phyloP scores from a whole-genome alignment of 2,329 filamentous ascomycete species.

The Paracorniculantispora psalliotae region DNA sequence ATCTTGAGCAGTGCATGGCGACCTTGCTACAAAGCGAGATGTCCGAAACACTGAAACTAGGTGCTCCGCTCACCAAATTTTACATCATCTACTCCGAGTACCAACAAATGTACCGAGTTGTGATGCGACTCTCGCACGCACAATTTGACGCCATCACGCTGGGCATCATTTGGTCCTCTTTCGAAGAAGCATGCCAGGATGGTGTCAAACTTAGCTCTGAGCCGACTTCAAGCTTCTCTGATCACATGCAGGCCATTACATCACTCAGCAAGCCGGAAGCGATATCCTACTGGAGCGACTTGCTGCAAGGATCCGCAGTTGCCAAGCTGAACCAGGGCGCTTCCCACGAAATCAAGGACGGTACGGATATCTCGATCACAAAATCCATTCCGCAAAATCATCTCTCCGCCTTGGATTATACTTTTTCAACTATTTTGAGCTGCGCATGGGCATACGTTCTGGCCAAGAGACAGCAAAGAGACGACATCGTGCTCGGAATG shows the following conservation, averaged over 20 bases:
- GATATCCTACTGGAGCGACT: slow-evolving; percentile 36
- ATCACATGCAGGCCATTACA: slow-evolving; percentile 37
- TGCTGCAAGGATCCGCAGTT: slow-evolving; percentile 25
- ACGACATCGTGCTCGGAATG: slow-evolving; percentile 9
- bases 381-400: background rate
- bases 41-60: background rate
- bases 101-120: background rate
- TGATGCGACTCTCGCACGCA: slow-evolving; percentile 27
- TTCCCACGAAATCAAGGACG: background rate
- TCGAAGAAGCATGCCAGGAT: slow-evolving; percentile 3
- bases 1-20: background rate
- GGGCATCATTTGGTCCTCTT: slow-evolving; percentile 25
- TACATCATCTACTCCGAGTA: background rate
- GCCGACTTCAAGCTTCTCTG: slow-evolving; percentile 25
- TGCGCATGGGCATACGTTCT: slow-evolving; percentile 8
- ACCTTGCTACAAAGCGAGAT: background rate
- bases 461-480: background rate
- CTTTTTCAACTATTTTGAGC: background rate
- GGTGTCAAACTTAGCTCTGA: slow-evolving; percentile 22
- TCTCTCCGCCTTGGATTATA: background rate
- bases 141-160: slow-evolving; percentile 48
- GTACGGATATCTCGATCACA: background rate
- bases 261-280: slow-evolving; percentile 21
- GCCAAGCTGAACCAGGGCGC: background rate
- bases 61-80: slow-evolving; percentile 1